Evolutionary conservation across 1,284 basidiomycete genomes (phyloP).

Genomic region (Phlebopus sp.): DNA sequence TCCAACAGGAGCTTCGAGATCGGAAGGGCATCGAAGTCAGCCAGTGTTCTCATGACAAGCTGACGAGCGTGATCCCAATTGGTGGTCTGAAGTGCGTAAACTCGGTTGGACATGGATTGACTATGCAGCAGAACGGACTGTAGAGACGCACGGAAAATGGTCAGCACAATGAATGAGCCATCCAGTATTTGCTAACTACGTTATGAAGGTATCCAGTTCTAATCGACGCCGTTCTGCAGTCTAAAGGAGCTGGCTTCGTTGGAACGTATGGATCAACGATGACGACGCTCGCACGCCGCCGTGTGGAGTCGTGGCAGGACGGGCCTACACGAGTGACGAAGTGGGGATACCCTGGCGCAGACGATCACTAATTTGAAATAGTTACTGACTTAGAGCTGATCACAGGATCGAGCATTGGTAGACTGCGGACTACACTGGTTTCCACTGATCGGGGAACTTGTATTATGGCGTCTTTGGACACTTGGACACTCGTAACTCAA

Average conservation of each 20-base stretch:
- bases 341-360: conserved; percentile 51
- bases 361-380: conserved; percentile 36
- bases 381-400: too few relatives aligned
- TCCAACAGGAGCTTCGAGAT: conserved; percentile 51
- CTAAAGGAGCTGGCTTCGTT: conserved; percentile 61
- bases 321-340: conserved; percentile 50
- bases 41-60: conserved; percentile 69
- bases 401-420: background rate
- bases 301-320: conserved; percentile 62
- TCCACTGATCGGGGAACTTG: background rate
- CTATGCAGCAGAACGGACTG: conserved; percentile 49
- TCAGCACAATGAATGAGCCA: conserved; percentile 27
- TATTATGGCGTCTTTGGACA: conserved; percentile 5
- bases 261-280: conserved; percentile 70
- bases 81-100: conserved; percentile 61
- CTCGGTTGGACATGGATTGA: conserved; percentile 62
- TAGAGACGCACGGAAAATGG: conserved; percentile 56
- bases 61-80: conserved; percentile 61
- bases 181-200: background rate
- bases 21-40: conserved; percentile 49
- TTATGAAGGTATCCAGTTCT: conserved; percentile 58
- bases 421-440: background rate
- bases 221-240: conserved; percentile 70
- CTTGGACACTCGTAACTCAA: background rate
- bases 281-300: conserved; percentile 57